Conservation (phyloP, 352 stramenopile species). For the Phytopythium litorale region DNA sequence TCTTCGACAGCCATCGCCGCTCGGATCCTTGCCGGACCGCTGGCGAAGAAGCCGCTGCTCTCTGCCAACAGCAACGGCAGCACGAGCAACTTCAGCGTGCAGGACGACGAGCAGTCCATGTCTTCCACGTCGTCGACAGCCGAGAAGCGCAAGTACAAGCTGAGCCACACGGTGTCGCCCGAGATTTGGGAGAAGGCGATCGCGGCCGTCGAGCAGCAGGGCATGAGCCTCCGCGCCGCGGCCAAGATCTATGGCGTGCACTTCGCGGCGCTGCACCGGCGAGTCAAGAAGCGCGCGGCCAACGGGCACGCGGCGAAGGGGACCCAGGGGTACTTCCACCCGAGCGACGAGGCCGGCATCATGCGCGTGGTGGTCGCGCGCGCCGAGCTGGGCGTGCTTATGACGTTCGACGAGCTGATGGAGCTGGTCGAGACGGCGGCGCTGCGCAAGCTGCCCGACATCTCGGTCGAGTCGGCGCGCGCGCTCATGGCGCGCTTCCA, state of each 20-base stretch:
- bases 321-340: conserved; percentile 28
- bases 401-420: conserved; percentile 53
- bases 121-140: not conserved
- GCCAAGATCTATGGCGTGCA: conserved; percentile 39
- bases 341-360: conserved; percentile 42
- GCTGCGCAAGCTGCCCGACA: conserved; percentile 42
- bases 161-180: conserved; percentile 37
- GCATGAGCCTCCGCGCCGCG: conserved; percentile 38
- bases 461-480: conserved; percentile 39
- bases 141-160: conserved; percentile 34
- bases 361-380: conserved; percentile 39
- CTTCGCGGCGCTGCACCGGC: conserved; percentile 40
- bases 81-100: not conserved
- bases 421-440: conserved; percentile 41
- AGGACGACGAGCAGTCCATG: not conserved
- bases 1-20: not conserved
- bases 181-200: conserved; percentile 50
- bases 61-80: not conserved
- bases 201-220: conserved; percentile 38
- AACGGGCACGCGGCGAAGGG: conserved; percentile 5
- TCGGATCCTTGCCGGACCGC: not conserved
- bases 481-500: conserved; percentile 37
- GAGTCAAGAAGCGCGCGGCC: conserved; percentile 38
- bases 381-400: conserved; percentile 45
- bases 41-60: not conserved